Evolutionary conservation across 768 basidiomycete genomes (phyloP).

Genomic region (Mycena rosella): DNA sequence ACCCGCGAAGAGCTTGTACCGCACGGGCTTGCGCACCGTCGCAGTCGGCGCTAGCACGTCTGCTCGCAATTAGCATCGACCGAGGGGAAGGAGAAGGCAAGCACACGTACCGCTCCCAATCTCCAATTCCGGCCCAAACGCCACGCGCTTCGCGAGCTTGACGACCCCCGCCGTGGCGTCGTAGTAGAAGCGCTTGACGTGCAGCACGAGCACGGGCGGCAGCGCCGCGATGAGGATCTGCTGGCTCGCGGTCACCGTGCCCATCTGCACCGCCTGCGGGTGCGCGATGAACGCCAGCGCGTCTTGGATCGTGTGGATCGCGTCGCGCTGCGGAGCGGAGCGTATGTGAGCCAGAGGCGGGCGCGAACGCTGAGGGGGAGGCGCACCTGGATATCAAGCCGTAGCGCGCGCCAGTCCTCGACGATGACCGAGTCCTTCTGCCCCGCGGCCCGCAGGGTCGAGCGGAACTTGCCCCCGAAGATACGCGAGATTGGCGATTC

Average conservation of each 20-base stretch:
- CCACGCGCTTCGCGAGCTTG: constrained; percentile 87
- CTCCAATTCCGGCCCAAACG: constrained; percentile 82
- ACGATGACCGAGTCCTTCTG: constrained; percentile 89
- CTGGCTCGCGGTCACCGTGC: constrained; percentile 68
- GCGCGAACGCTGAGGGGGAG: too few relatives aligned
- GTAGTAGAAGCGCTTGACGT: constrained; percentile 72
- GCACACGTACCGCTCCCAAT: constrained; percentile 69
- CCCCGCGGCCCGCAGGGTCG: constrained; percentile 83
- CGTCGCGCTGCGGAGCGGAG: constrained; percentile 65
- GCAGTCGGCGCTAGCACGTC: constrained; percentile 55
- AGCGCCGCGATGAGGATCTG: constrained; percentile 49
- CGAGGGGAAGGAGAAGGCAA: constrained; percentile 35
- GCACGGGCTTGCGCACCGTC: constrained; percentile 54
- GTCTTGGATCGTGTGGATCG: constrained; percentile 83
- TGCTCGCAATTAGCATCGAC: not conserved
- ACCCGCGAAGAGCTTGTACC: constrained; percentile 91
- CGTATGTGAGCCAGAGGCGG: too few relatives aligned
- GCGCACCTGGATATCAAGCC: constrained; percentile 90
- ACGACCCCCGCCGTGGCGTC: constrained; percentile 84
- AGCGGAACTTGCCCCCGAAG: constrained; percentile 94
- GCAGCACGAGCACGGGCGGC: constrained; percentile 76
- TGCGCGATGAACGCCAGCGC: constrained; percentile 83
- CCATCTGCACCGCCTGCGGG: constrained; percentile 85
- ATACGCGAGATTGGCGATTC: constrained; percentile 93
- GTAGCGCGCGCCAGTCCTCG: constrained; percentile 92